Evolutionary conservation across 2,329 filamentous ascomycete genomes (phyloP), one percentile per base, ranked within the genome.

Genomic region (Cadophora gregata): DNA sequence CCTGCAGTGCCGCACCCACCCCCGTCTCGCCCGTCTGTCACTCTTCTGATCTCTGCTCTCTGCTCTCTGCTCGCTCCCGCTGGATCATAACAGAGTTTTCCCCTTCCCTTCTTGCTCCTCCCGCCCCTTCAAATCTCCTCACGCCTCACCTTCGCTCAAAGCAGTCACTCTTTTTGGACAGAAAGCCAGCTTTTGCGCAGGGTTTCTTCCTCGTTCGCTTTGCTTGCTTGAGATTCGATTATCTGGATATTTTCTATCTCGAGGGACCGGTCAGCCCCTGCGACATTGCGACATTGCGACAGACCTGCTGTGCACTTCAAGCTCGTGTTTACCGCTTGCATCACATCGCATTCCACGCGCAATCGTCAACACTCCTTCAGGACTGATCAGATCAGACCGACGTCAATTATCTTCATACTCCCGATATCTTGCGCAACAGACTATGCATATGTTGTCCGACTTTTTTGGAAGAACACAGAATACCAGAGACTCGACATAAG

Each of bases 361-460:
- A 29, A 53, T 31, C 50, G 24, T 31, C 48, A 51, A 36, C 19
- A 51, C 16, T 33, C 48, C 21, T 29, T 47, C n/a, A 16, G 10
- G 12, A n/a, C 3, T 24, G n/a, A 47, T 47, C 42, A 47, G 19
- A 21, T n/a, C n/a, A 21, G 42, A 21, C 19, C 19, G 42, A 47
- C 42, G 4, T 47, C 42, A 6, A 47, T 21, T 19, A 53, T 38
- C 19, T 38, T 25, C 31, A 27, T 14, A 42, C 21, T 55, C 16
- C 36, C 47, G 24, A 27, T 38, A 63, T 27, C 25, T n/a, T 47
- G 33, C 61, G 7, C 33, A 25, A 25, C 31, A 63, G 61, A 63
- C 42, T 63, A 63, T 63, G 61, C 51, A 42, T 63, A 56, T 63
- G 38, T 63, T 42, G 61, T 55, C 61, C 21, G 24, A 29, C 33